Percentiles rank a stretch among this genome's conserved stretches.
Conservation (phyloP, 108 stramenopile genomes). For the Nitzschia sp. region DNA sequence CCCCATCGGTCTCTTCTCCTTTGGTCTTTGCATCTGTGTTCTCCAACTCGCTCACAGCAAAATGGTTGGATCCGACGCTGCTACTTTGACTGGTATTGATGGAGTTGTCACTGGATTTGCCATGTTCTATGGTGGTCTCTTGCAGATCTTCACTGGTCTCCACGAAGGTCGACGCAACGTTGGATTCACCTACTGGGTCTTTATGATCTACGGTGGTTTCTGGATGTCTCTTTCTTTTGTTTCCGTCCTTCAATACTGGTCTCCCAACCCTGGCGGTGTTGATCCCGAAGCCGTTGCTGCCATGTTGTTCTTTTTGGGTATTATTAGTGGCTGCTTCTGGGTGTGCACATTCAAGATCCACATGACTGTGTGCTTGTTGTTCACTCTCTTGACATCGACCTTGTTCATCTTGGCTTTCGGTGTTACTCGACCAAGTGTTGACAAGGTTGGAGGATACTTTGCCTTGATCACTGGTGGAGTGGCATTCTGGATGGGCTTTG, state of each 20-base stretch:
- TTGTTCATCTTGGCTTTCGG: slow-evolving; percentile 28
- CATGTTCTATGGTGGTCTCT: slow-evolving; percentile 44
- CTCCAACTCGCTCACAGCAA: slow-evolving; percentile 34
- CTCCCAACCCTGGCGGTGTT: slow-evolving; percentile 12
- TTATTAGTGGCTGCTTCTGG: slow-evolving; percentile 34
- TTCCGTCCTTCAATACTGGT: slow-evolving; percentile 12
- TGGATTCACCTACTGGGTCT: slow-evolving; percentile 42
- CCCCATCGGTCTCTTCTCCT: slow-evolving; percentile 42
- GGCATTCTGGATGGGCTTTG: slow-evolving; percentile 33
- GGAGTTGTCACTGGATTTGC: slow-evolving; percentile 32
- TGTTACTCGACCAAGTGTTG: slow-evolving; percentile 23
- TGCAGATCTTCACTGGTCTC: slow-evolving; percentile 42
- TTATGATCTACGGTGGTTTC: slow-evolving; percentile 39
- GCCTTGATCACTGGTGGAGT: slow-evolving; percentile 26
- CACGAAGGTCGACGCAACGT: slow-evolving; percentile 37
- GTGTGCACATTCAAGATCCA: slow-evolving; percentile 36
- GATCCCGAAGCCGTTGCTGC: slow-evolving; percentile 22
- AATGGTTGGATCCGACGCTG: slow-evolving; percentile 17
- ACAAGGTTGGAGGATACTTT: slow-evolving; percentile 37
- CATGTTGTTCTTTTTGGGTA: slow-evolving; percentile 30
- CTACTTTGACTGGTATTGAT: slow-evolving; percentile 17
- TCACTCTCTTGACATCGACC: slow-evolving; percentile 30
- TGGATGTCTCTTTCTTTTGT: slow-evolving; percentile 37
- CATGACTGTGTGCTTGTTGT: slow-evolving; percentile 22
- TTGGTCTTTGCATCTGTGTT: slow-evolving; percentile 41